Conservation (phyloP, 441 rosid species). For the Populus hybrid region DNA sequence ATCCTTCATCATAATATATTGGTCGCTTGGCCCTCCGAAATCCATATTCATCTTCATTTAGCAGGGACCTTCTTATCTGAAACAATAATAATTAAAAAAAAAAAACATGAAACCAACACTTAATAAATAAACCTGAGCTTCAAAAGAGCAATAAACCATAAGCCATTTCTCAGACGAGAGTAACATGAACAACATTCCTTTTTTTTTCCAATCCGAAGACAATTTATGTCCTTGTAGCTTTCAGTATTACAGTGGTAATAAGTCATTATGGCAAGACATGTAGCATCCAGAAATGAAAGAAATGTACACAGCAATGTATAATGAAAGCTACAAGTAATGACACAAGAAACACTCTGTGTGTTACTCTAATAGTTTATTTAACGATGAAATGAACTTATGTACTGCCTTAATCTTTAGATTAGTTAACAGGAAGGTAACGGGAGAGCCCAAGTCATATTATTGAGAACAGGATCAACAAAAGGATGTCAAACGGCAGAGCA, state of each 20-base stretch:
- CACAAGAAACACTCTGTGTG: too few species aligned
- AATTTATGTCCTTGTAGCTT: not conserved
- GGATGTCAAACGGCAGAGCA: not conserved
- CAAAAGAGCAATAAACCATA: not conserved
- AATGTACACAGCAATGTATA: not conserved
- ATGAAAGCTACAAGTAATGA: not conserved
- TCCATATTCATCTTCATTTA: slow-evolving; percentile 82
- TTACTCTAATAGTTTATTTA: not conserved
- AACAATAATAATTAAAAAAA: not conserved
- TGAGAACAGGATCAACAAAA: not conserved
- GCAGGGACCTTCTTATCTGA: slow-evolving; percentile 74
- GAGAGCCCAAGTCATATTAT: not conserved
- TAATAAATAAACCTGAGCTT: not conserved
- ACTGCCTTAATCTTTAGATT: not conserved
- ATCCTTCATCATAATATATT: slow-evolving; percentile 78
- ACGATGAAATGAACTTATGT: not conserved
- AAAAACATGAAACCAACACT: slow-evolving; percentile 13
- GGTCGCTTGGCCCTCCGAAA: slow-evolving; percentile 67
- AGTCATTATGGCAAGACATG: not conserved
- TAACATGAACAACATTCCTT: not conserved
- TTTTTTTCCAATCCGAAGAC: not conserved
- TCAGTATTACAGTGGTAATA: not conserved
- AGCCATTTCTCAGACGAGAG: slow-evolving; percentile 8
- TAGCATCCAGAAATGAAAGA: not conserved
- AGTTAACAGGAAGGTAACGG: not conserved